Evolutionary conservation across 139 green algal species (phyloP), one percentile per base, ranked within the genome.

Genomic region (Pleodorina starrii): DNA sequence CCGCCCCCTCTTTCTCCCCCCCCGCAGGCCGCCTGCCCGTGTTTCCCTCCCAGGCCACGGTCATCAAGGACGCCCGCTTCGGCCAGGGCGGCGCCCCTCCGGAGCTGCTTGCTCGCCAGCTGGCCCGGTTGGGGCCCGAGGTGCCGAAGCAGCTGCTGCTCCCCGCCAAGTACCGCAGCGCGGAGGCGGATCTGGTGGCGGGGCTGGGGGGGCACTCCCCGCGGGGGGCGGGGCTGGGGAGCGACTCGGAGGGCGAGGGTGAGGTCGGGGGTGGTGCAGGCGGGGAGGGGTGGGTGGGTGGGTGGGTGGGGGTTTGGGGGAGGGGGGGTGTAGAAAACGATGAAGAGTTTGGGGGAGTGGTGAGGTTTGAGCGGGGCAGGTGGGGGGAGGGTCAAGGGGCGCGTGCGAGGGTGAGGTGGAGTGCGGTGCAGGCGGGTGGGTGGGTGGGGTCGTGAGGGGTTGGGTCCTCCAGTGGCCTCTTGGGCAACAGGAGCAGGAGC

Each of bases 31-130:
- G 73, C n/a, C 27, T 90, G 59, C 92, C 90, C 6, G 50, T 93
- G 17, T 44, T 92, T 51, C 90, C 93, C 43, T 94, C 90, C 35
- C 25, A 91, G 11, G 86, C 60, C 6, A 89, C 91, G n/a, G 60
- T 92, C 29, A 86, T 93, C 36, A 94, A 94, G 80, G 90, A 90
- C 36, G 42, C n/a, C 19, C 60, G 50, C 66, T 96, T 96, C 91
- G 94, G 94, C 6, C 48, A 90, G 57, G 94, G 93, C n/a, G 54
- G 71, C 32, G 87, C 87, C 2, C 44, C 72, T n/a, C 79, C 73
- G 19, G 87, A 35, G n/a, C 77, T 94, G 60, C 85, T 95, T 57
- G 63, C 73, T 11, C 44, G 89, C 46, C 71, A 92, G 57, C 82
- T 93, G 57, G 76, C 59, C 14, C 44, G 69, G 2, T 60, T 81